Percentiles rank a stretch among this genome's conserved stretches.
Conservation (phyloP, 1,284 basidiomycete genomes). For the Ganoderma sp. region DNA sequence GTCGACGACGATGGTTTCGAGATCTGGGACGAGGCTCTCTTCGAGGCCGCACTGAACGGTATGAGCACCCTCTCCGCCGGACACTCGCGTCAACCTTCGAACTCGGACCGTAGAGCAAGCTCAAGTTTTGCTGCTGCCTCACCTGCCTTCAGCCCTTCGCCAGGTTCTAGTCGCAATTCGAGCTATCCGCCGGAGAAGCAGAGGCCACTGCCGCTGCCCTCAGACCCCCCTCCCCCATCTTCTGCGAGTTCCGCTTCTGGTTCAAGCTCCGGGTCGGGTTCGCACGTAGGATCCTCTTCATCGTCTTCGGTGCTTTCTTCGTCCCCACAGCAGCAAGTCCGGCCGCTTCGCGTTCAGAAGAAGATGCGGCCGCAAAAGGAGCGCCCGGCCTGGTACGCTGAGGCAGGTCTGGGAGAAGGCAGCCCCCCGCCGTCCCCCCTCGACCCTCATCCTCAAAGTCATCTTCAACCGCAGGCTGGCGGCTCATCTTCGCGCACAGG, state of each 20-base stretch:
- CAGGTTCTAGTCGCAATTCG: background rate
- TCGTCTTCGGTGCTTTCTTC: slow-evolving; percentile 18
- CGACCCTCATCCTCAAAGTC: background rate
- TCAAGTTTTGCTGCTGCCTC: slow-evolving; percentile 2
- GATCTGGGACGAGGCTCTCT: slow-evolving; percentile 54
- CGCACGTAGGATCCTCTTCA: slow-evolving; percentile 12
- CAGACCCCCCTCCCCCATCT: background rate
- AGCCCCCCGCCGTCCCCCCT: slow-evolving; percentile 11
- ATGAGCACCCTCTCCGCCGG: slow-evolving; percentile 19
- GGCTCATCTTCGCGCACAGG: slow-evolving; percentile 7
- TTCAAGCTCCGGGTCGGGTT: slow-evolving; percentile 9
- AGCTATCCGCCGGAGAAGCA: slow-evolving; percentile 20
- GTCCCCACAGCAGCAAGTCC: slow-evolving; percentile 24
- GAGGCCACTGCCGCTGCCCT: background rate
- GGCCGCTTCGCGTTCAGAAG: slow-evolving; percentile 40
- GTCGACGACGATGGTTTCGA: slow-evolving; percentile 54
- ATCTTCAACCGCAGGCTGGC: slow-evolving; percentile 1
- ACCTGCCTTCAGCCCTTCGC: slow-evolving; percentile 1
- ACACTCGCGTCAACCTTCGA: background rate
- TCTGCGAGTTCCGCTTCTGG: slow-evolving; percentile 3
- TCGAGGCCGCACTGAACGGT: slow-evolving; percentile 43
- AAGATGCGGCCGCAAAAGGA: slow-evolving; percentile 36
- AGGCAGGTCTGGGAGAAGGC: slow-evolving; percentile 33
- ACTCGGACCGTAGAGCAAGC: background rate
- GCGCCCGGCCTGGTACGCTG: slow-evolving; percentile 43